Conservation (phyloP, 2,329 filamentous ascomycete genomes). For the Microthyrium microscopicum region DNA sequence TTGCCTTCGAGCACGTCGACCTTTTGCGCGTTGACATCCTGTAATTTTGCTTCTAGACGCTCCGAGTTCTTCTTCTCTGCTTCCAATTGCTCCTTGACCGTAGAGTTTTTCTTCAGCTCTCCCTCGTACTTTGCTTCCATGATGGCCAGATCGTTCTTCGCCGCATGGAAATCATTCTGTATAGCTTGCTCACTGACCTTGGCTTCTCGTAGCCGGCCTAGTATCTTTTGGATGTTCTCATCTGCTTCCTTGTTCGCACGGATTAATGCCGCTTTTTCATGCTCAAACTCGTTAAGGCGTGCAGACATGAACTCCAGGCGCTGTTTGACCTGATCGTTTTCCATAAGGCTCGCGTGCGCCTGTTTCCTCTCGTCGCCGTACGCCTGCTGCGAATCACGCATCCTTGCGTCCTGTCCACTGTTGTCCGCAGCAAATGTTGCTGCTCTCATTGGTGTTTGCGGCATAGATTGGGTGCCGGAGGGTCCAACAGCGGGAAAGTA, state of each 20-base stretch:
- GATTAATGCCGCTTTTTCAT: constrained; percentile 5
- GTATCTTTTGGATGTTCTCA: constrained; percentile 1
- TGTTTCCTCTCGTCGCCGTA: constrained; percentile 2
- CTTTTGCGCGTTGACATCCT: constrained; percentile 20
- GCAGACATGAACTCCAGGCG: constrained; percentile 3
- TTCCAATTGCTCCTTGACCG: constrained; percentile 21
- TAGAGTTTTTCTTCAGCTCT: constrained; percentile 6
- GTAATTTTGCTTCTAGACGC: too few relatives aligned
- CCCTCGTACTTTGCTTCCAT: background rate
- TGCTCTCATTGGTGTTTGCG: constrained; percentile 1
- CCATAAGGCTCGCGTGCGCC: background rate
- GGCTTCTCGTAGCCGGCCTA: constrained; percentile 2
- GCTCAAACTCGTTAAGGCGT: constrained; percentile 3
- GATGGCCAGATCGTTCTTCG: too few relatives aligned
- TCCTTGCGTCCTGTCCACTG: background rate
- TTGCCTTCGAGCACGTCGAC: constrained; percentile 21
- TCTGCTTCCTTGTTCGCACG: constrained; percentile 1
- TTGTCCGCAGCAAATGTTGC: background rate
- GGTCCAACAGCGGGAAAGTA: background rate
- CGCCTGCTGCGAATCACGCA: background rate
- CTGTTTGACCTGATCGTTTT: constrained; percentile 7
- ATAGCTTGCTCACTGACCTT: constrained; percentile 5
- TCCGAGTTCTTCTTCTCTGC: constrained; percentile 22
- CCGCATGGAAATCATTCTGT: constrained; percentile 1
- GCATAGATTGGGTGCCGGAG: background rate